phyloP scores from a whole-genome alignment of 1,284 basidiomycete species.

The Rhodotorula sp. region DNA sequence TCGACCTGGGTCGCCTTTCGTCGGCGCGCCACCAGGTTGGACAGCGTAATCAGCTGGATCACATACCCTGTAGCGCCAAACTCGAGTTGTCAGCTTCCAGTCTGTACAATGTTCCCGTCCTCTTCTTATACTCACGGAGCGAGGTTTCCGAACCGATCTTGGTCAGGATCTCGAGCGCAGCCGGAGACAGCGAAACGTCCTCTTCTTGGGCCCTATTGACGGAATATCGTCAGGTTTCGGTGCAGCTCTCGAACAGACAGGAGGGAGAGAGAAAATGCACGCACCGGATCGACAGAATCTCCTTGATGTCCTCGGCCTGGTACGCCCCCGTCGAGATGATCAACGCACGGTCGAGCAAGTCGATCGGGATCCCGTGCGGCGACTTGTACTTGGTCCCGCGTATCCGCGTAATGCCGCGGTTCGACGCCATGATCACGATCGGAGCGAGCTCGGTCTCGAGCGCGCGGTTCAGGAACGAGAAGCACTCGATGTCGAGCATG shows the following conservation, averaged over 20 bases:
- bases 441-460: conserved; percentile 91
- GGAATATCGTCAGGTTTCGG: background rate
- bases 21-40: conserved; percentile 50
- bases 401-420: conserved; percentile 90
- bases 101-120: no score
- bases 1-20: conserved; percentile 51
- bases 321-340: conserved; percentile 96
- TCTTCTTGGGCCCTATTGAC: conserved; percentile 80
- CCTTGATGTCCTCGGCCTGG: conserved; percentile 73
- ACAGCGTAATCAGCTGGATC: conserved; percentile 53
- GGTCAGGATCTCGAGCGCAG: conserved; percentile 77
- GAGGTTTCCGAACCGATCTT: conserved; percentile 54
- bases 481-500: conserved; percentile 99
- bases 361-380: conserved; percentile 92
- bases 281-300: conserved; percentile 88
- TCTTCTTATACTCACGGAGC: conserved; percentile 29
- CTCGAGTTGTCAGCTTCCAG: background rate
- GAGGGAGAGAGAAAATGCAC: background rate
- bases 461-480: conserved; percentile 95
- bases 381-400: conserved; percentile 90
- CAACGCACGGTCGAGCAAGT: conserved; percentile 88
- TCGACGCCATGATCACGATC: conserved; percentile 97
- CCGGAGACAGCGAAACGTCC: conserved; percentile 78
- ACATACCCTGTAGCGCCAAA: conserved; percentile 46
- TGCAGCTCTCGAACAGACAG: background rate